These are phyloP conservation scores for Meripilus lineatus DNA, from an alignment of 1,284 basidiomycete genomes.

Conservation along the genomic window DNA sequence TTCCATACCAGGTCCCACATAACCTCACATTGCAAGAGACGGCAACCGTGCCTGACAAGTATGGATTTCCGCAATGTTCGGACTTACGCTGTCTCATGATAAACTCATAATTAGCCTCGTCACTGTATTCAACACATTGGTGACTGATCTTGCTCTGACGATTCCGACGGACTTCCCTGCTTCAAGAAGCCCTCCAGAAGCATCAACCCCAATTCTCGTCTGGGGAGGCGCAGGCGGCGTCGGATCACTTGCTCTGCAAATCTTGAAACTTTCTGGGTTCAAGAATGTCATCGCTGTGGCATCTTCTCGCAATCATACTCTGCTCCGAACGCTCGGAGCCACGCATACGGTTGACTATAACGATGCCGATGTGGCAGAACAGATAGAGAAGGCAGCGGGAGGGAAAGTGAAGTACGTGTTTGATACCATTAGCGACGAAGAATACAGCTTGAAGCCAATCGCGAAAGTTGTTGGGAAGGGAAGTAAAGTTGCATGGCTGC, in stretches of 20 bases:
- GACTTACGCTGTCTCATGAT: not conserved
- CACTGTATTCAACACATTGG: constrained; percentile 43
- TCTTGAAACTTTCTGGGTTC: constrained; percentile 48
- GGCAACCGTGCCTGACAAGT: constrained; percentile 48
- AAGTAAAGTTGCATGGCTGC: constrained; percentile 38
- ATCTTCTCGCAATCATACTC: constrained; percentile 41
- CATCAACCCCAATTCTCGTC: constrained; percentile 40
- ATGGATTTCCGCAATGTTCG: constrained; percentile 20
- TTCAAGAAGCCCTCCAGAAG: constrained; percentile 26
- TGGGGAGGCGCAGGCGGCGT: constrained; percentile 54
- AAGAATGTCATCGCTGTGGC: constrained; percentile 47
- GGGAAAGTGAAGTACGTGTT: constrained; percentile 34
- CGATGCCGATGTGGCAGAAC: constrained; percentile 33
- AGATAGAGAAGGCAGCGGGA: constrained; percentile 36
- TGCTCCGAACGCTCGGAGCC: constrained; percentile 45
- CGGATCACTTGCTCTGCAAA: constrained; percentile 50
- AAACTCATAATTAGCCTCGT: constrained; percentile 2
- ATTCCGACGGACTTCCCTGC: constrained; percentile 35
- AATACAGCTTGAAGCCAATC: constrained; percentile 28
- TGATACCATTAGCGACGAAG: constrained; percentile 37
- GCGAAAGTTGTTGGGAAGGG: constrained; percentile 31
- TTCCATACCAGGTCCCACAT: constrained; percentile 44
- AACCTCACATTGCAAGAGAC: constrained; percentile 35
- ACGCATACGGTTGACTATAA: constrained; percentile 47
- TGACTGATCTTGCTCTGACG: constrained; percentile 37